These are phyloP conservation scores for Gossypium thurberi DNA, from an alignment of 345 rosid genomes.

Conservation along the genomic window DNA sequence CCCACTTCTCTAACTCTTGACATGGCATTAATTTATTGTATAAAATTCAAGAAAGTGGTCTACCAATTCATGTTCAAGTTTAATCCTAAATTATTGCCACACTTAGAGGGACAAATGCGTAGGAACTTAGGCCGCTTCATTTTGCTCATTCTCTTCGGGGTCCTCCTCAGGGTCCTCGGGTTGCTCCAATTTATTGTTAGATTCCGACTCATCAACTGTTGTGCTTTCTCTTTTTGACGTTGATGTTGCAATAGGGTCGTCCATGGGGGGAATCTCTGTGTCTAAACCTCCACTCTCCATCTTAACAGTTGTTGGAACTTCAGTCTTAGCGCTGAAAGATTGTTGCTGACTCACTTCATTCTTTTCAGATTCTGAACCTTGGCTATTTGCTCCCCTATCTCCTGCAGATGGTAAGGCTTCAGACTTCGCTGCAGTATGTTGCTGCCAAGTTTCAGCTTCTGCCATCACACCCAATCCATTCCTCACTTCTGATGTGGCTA, in stretches of 20 bases:
- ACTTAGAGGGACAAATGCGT: neutral
- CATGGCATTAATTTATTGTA: neutral
- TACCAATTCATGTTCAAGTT: neutral
- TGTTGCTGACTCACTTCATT: slow-evolving; percentile 5
- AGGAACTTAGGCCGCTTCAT: neutral
- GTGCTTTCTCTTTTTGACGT: neutral
- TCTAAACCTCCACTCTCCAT: neutral
- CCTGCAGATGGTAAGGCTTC: neutral
- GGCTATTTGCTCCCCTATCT: neutral
- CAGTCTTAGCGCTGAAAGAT: neutral
- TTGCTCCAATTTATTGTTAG: neutral
- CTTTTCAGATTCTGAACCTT: neutral
- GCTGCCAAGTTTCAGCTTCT: slow-evolving; percentile 2
- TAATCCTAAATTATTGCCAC: neutral
- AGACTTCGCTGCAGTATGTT: neutral
- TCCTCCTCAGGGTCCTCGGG: neutral
- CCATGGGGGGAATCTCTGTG: neutral
- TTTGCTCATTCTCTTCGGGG: neutral
- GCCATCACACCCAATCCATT: neutral
- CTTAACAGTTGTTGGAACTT: neutral
- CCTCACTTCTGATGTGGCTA: slow-evolving; percentile 1
- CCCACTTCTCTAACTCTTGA: neutral
- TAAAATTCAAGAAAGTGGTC: neutral
- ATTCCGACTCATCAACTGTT: neutral
- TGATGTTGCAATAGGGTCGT: neutral